These are phyloP conservation scores for Suillus discolor DNA, from an alignment of 768 basidiomycete genomes.

Conservation along the genomic window DNA sequence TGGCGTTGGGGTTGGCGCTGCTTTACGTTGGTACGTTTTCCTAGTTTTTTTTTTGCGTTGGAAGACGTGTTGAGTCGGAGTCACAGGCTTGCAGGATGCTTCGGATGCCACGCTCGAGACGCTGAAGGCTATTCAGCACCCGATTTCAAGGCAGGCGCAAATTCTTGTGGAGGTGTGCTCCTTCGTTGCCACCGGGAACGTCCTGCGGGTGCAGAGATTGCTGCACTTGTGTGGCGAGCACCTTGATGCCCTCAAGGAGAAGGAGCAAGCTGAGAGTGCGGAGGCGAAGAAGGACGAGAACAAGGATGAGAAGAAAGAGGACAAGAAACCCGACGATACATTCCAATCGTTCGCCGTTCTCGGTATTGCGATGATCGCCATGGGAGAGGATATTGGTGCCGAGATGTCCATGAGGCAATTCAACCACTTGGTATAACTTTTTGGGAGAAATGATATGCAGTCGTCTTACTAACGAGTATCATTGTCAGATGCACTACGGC, in stretches of 20 bases:
- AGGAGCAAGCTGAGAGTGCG: slow-evolving; percentile 36
- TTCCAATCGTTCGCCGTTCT: slow-evolving; percentile 93
- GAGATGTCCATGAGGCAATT: slow-evolving; percentile 98
- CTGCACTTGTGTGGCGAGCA: slow-evolving; percentile 95
- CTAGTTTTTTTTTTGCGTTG: neutral
- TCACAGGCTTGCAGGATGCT: slow-evolving; percentile 83
- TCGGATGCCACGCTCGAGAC: slow-evolving; percentile 94
- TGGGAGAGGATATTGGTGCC: slow-evolving; percentile 98
- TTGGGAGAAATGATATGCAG: neutral
- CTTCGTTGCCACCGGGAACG: slow-evolving; percentile 94
- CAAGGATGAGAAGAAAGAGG: slow-evolving; percentile 53
- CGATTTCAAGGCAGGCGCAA: slow-evolving; percentile 87
- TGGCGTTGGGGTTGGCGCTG: slow-evolving; percentile 87
- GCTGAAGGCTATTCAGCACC: slow-evolving; percentile 90
- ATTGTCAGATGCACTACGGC: slow-evolving; percentile 94
- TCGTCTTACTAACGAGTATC: slow-evolving; percentile 18
- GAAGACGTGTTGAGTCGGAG: slow-evolving; percentile 12
- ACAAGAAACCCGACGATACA: slow-evolving; percentile 55
- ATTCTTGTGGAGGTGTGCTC: slow-evolving; percentile 93
- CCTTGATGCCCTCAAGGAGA: slow-evolving; percentile 51
- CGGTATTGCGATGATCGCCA: slow-evolving; percentile 77
- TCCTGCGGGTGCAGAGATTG: slow-evolving; percentile 89
- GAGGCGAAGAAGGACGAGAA: slow-evolving; percentile 36
- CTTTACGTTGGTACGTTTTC: slow-evolving; percentile 78
- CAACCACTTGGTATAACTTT: slow-evolving; percentile 82